Base-by-base conservation (phyloP, 78 protist genomes). In the Paulinella micropora region DNA sequence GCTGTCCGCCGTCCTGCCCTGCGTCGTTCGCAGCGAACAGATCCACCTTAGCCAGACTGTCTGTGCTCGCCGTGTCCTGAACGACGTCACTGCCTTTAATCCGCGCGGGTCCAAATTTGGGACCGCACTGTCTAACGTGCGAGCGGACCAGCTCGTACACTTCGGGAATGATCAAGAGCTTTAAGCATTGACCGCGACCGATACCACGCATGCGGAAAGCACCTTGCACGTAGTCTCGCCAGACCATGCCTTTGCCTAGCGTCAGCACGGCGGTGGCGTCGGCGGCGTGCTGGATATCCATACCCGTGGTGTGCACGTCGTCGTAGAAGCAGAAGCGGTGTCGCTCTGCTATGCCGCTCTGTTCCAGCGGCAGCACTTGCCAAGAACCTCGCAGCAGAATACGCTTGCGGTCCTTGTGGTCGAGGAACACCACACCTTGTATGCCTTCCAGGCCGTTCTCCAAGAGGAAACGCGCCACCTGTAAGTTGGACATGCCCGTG, bases 191-290 rank as follows among this genome's bases (percentile, higher is more conserved):
- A 4, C 93, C 93, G 37, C 87, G 31, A 9, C 87, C 89, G 79
- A 92, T 88, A 28, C 93, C 91, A 32, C 93, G 93, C 93, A 92
- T 92, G 31, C 93, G 86, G 77, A 51, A 87, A 28, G 93, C 90
- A 2, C 86, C 93, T 87, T 91, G 93, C 4, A 89, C 89, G 83
- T 77, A 88, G 86, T 91, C 93, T 34, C 93, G 90, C 29, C 83
- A 91, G n/a, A 87, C 40, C 90, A 92, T 87, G 90, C 89, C 93
- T 39, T 92, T 92, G 40, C 93, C 93, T 15, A 92, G 83, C 2
- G 93, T 92, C 32, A 87, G 87, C 0, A 69, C 40, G 28, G 93
- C 92, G 29, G 32, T 51, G 35, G 92, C 94, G 82, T 73, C 6
- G 3, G 35, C 15, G 28, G 86, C 0, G n/a, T 85, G 90, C 87